These are phyloP conservation scores for Candida odintsovae DNA, from an alignment of 805 yeast genomes.

Conservation along the genomic window DNA sequence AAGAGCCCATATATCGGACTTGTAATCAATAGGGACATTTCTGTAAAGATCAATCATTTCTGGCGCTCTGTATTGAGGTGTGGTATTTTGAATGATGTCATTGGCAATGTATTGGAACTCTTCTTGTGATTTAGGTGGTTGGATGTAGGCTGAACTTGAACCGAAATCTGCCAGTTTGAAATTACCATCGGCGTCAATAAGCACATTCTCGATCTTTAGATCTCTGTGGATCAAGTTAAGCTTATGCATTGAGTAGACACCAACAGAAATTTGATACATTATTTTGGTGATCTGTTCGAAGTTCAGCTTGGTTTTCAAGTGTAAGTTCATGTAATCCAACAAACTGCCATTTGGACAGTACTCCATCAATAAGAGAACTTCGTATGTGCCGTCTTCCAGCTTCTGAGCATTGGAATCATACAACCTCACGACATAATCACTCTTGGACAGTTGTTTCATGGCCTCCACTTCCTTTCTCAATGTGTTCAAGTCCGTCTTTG, in stretches of 20 bases:
- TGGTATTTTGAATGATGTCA: constrained; percentile 84
- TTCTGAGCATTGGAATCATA: constrained; percentile 75
- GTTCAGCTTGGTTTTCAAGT: constrained; percentile 69
- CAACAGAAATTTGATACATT: constrained; percentile 75
- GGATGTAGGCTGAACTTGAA: constrained; percentile 63
- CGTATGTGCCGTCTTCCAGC: constrained; percentile 51
- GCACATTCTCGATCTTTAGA: constrained; percentile 89
- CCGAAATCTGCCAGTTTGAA: constrained; percentile 95
- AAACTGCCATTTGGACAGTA: constrained; percentile 83
- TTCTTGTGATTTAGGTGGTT: constrained; percentile 70
- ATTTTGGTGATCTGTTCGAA: constrained; percentile 77
- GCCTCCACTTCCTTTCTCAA: constrained; percentile 74
- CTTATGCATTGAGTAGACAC: constrained; percentile 81
- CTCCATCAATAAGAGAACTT: constrained; percentile 90
- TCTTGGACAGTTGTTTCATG: constrained; percentile 56
- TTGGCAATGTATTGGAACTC: constrained; percentile 75
- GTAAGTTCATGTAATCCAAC: constrained; percentile 84
- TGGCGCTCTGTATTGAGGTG: constrained; percentile 93
- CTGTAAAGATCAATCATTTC: constrained; percentile 91
- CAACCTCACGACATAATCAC: constrained; percentile 58
- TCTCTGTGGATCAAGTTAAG: constrained; percentile 77
- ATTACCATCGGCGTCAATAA: constrained; percentile 61
- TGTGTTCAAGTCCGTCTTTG: constrained; percentile 58
- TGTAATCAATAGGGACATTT: constrained; percentile 82
- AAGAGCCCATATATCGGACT: constrained; percentile 94